Evolutionary conservation across 2,329 filamentous ascomycete species (phyloP).

Genomic region (Xylariaceae sp.): DNA sequence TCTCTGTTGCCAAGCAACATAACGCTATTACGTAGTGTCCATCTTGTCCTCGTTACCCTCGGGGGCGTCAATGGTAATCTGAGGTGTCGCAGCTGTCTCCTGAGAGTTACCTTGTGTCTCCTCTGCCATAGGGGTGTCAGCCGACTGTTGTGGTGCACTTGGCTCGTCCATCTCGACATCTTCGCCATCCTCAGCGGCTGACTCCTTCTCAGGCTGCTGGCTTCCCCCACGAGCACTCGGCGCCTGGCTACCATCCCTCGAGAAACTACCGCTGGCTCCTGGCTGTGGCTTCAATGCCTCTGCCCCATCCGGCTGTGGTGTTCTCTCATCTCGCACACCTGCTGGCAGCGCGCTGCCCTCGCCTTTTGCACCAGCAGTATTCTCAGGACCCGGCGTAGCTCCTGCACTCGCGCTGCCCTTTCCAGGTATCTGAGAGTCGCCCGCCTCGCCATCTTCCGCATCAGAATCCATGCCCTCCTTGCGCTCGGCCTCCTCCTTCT

Average conservation of each 20-base stretch:
- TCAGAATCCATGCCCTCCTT: slow-evolving; percentile 76
- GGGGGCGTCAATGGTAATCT: slow-evolving; percentile 46
- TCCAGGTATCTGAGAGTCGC: slow-evolving; percentile 13
- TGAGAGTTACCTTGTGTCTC: slow-evolving; percentile 11
- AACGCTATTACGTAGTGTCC: slow-evolving; percentile 49
- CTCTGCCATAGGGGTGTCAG: slow-evolving; percentile 28
- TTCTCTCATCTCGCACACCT: slow-evolving; percentile 24
- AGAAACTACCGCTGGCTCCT: slow-evolving; percentile 28
- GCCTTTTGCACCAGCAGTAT: slow-evolving; percentile 20
- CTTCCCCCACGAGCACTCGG: slow-evolving; percentile 26
- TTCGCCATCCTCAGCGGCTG: slow-evolving; percentile 25
- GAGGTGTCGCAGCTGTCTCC: slow-evolving; percentile 33
- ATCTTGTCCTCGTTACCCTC: slow-evolving; percentile 45
- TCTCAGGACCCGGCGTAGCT: slow-evolving; percentile 39
- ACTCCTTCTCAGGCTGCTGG: slow-evolving; percentile 33
- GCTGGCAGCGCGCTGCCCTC: slow-evolving; percentile 18
- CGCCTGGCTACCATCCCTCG: slow-evolving; percentile 34
- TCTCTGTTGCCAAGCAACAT: neutral
- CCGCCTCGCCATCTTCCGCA: slow-evolving; percentile 52
- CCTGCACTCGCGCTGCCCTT: slow-evolving; percentile 26
- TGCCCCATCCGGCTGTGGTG: slow-evolving; percentile 20
- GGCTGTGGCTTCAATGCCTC: slow-evolving; percentile 31
- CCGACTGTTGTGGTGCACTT: slow-evolving; percentile 24
- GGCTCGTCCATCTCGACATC: slow-evolving; percentile 34
- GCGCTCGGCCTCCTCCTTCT: slow-evolving; percentile 90